phyloP scores from a whole-genome alignment of 2,329 filamentous ascomycete species.

The Aspergillus pseudoviridinutans region DNA sequence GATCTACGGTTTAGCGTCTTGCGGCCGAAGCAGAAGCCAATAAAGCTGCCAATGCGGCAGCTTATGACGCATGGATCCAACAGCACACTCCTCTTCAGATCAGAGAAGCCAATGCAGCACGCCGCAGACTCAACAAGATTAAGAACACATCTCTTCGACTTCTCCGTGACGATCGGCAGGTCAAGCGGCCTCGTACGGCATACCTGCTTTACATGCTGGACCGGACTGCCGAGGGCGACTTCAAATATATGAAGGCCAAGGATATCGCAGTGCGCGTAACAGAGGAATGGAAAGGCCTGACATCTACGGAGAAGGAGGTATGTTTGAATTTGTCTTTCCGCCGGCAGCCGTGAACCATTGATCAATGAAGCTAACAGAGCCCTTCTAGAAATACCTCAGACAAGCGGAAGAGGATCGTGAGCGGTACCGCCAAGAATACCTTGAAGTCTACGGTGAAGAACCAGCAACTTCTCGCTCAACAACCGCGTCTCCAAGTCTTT shows the following conservation, averaged over 20 bases:
- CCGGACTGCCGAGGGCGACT: slow-evolving; percentile 46
- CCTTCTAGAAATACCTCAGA: slow-evolving; percentile 24
- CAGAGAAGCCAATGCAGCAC: slow-evolving; percentile 56
- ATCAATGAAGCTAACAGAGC: slow-evolving; percentile 8
- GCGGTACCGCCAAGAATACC: slow-evolving; percentile 34
- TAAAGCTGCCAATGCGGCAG: slow-evolving; percentile 40
- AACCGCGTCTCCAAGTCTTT: neutral
- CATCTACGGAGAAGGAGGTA: slow-evolving; percentile 36
- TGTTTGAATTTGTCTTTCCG: slow-evolving; percentile 3
- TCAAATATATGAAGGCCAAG: slow-evolving; percentile 40
- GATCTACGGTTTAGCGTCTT: slow-evolving; percentile 44
- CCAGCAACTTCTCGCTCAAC: slow-evolving; percentile 1
- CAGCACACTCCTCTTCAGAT: slow-evolving; percentile 56
- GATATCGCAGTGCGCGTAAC: slow-evolving; percentile 30
- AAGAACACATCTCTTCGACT: slow-evolving; percentile 12
- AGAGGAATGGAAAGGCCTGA: slow-evolving; percentile 25
- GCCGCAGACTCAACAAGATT: slow-evolving; percentile 33
- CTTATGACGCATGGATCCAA: slow-evolving; percentile 53
- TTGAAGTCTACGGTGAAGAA: slow-evolving; percentile 33
- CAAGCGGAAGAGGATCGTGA: slow-evolving; percentile 22
- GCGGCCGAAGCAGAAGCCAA: slow-evolving; percentile 49
- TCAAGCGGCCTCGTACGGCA: slow-evolving; percentile 40
- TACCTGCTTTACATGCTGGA: slow-evolving; percentile 46
- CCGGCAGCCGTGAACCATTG: neutral
- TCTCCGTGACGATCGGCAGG: slow-evolving; percentile 53